Evolutionary conservation across 306 rosid species (phyloP).

Genomic region (Corylus americana): DNA sequence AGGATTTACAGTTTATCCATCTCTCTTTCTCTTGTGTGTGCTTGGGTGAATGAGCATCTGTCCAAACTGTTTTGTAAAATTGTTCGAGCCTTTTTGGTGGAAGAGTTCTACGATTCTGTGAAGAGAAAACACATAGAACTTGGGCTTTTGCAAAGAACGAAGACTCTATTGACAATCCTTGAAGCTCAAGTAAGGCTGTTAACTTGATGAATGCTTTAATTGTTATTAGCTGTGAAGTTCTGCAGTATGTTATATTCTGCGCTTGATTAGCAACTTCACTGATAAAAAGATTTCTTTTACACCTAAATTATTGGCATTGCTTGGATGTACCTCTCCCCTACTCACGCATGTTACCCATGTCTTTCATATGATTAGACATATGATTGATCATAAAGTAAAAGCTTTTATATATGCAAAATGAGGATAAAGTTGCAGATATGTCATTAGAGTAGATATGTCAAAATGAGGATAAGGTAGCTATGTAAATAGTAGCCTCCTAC

Average conservation of each 20-base stretch:
- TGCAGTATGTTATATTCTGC: not conserved
- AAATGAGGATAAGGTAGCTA: too few relatives aligned
- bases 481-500: too few relatives aligned
- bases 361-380: not conserved
- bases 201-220: slow-evolving; percentile 5
- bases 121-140: slow-evolving; percentile 59
- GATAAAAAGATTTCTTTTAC: not conserved
- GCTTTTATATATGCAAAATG: too few relatives aligned
- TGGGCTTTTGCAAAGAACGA: slow-evolving; percentile 56
- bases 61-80: slow-evolving; percentile 38
- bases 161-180: slow-evolving; percentile 60
- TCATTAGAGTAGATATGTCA: too few relatives aligned
- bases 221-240: slow-evolving; percentile 24
- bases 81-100: slow-evolving; percentile 71
- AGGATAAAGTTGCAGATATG: too few relatives aligned
- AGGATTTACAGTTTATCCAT: not conserved
- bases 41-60: not conserved
- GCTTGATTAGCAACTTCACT: not conserved
- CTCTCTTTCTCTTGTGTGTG: not conserved
- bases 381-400: too few relatives aligned
- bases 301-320: not conserved
- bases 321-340: not conserved
- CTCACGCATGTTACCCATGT: not conserved
- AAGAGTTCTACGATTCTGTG: slow-evolving; percentile 67
- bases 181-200: slow-evolving; percentile 67